Evolutionary conservation across 2,329 filamentous ascomycete genomes (phyloP).

Genomic region (Aureobasidium sp.): DNA sequence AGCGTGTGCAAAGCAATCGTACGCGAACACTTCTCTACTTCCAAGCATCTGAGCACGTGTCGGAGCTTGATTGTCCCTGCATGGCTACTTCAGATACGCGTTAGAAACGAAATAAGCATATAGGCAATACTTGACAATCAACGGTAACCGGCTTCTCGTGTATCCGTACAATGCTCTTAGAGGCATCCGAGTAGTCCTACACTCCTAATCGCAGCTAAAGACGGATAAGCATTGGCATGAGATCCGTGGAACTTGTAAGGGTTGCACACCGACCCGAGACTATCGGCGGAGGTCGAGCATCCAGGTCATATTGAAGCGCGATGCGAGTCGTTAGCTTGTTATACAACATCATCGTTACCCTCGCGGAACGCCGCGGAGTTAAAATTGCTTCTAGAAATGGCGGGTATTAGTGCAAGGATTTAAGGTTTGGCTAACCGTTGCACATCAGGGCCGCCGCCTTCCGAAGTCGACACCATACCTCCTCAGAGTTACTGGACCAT

Average conservation of each 20-base stretch:
- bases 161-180: too few species aligned
- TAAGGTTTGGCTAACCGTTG: neutral
- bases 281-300: neutral
- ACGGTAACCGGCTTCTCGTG: too few species aligned
- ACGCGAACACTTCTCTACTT: neutral
- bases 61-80: neutral
- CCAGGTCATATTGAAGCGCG: too few species aligned
- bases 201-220: neutral
- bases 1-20: neutral
- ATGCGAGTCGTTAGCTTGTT: neutral
- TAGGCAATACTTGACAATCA: neutral
- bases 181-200: too few species aligned
- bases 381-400: neutral
- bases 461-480: neutral
- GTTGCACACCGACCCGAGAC: neutral
- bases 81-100: neutral
- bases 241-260: neutral
- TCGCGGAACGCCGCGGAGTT: neutral
- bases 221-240: too few species aligned
- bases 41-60: neutral
- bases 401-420: neutral
- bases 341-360: neutral
- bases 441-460: constrained; percentile 1
- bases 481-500: neutral
- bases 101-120: neutral